phyloP scores from a whole-genome alignment of 2,329 filamentous ascomycete genomes.

The Elsinoe batatas region DNA sequence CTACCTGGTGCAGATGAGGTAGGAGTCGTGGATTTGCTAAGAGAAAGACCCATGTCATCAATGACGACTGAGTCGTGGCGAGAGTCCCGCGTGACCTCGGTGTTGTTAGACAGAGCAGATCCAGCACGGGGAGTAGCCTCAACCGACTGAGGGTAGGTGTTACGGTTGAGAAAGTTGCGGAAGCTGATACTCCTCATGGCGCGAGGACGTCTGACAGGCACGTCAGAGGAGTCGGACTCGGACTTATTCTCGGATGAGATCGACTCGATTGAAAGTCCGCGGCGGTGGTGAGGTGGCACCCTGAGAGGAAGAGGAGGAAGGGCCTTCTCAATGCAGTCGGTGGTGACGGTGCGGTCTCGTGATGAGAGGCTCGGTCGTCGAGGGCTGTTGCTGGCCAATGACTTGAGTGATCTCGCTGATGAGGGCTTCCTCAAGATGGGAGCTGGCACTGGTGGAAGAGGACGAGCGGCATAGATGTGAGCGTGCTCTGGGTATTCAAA shows the following conservation, averaged over 20 bases:
- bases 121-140: conserved; percentile 10
- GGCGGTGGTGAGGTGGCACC: conserved; percentile 12
- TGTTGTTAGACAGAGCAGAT: conserved; percentile 9
- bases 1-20: conserved; percentile 13
- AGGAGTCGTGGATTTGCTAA: conserved; percentile 14
- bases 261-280: conserved; percentile 15
- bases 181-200: conserved; percentile 17
- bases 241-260: conserved; percentile 8
- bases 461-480: conserved; percentile 16
- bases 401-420: conserved; percentile 16
- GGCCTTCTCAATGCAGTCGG: conserved; percentile 13
- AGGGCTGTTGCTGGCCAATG: conserved; percentile 8
- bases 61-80: conserved; percentile 16
- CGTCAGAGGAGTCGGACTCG: conserved; percentile 4
- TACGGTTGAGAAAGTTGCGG: conserved; percentile 16
- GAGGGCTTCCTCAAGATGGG: conserved; percentile 14
- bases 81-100: conserved; percentile 10
- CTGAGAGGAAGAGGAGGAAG: conserved; percentile 16
- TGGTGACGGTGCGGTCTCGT: conserved; percentile 4
- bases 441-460: conserved; percentile 17
- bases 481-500: conserved; percentile 17
- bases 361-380: conserved; percentile 2
- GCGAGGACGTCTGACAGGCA: conserved; percentile 14
- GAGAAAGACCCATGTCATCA: conserved; percentile 14
- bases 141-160: conserved; percentile 11